phyloP scores from a whole-genome alignment of 495 filamentous ascomycete species.

The Hypoxylon subgilvum region DNA sequence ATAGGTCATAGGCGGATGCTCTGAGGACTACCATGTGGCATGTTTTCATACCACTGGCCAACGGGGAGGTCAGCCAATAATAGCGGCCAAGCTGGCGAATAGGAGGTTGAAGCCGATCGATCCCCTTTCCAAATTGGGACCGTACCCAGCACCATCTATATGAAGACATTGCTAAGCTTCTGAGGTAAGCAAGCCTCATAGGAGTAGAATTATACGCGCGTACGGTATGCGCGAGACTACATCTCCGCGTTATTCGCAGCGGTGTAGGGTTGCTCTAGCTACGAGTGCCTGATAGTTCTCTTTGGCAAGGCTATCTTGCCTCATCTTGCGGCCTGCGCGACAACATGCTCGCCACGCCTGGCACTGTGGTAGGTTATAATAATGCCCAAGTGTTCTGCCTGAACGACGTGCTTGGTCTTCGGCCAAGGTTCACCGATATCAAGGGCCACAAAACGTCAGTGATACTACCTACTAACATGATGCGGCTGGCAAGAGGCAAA shows the following conservation, averaged over 20 bases:
- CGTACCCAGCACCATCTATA: conserved; percentile 2
- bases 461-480: not conserved
- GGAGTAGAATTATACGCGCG: not conserved
- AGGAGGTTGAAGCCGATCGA: not conserved
- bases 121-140: not conserved
- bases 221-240: conserved; percentile 1
- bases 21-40: not conserved
- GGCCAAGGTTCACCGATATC: conserved; percentile 1
- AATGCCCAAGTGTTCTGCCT: not conserved
- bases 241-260: not conserved
- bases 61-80: not conserved
- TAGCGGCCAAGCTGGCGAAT: conserved; percentile 8
- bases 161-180: conserved; percentile 13
- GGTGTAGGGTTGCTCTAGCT: not conserved
- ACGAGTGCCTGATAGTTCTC: not conserved
- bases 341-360: not conserved
- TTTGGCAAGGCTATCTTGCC: conserved; percentile 12
- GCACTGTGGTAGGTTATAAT: not conserved
- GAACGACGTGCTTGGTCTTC: not conserved
- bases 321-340: conserved; percentile 2
- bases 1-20: not conserved
- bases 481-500: not conserved
- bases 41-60: conserved; percentile 1
- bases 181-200: conserved; percentile 17
- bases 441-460: conserved; percentile 4